A percentile compares a stretch with the other conserved stretches of the same genome.
These are phyloP conservation scores for Juglanconis sp. DNA, from an alignment of 2,329 filamentous ascomycete genomes.

Conservation along the genomic window DNA sequence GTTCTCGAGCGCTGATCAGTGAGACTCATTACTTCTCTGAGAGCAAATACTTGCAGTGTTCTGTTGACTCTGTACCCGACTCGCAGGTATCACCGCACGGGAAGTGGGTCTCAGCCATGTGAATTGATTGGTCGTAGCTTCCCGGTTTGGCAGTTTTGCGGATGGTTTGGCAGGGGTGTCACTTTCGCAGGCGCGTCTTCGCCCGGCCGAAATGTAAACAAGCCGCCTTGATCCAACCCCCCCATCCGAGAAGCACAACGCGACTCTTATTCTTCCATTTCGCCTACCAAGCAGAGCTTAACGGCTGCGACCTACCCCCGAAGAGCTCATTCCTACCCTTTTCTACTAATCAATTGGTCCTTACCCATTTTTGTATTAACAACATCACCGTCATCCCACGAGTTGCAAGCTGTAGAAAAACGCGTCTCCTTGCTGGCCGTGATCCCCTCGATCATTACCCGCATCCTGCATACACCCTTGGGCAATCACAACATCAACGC, in stretches of 20 bases:
- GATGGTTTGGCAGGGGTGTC: not conserved
- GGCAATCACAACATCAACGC: not conserved
- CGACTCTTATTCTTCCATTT: slow-evolving; percentile 5
- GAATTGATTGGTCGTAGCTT: slow-evolving; percentile 13
- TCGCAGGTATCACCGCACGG: not conserved
- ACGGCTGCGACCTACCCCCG: slow-evolving; percentile 7
- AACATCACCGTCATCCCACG: not conserved
- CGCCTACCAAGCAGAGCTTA: slow-evolving; percentile 6
- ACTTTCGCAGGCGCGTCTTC: slow-evolving; percentile 13
- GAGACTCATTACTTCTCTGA: no score
- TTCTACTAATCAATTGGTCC: slow-evolving; percentile 6
- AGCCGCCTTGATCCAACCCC: not conserved
- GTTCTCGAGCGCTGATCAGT: no score
- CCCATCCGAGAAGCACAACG: slow-evolving; percentile 3
- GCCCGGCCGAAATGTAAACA: slow-evolving; percentile 12
- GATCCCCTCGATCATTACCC: not conserved
- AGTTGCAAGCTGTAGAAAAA: slow-evolving; percentile 5
- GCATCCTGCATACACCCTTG: not conserved
- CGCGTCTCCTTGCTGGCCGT: slow-evolving; percentile 8
- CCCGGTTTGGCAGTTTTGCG: not conserved
- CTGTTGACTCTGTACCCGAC: not conserved
- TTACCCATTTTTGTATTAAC: slow-evolving; percentile 10
- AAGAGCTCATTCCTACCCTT: slow-evolving; percentile 2
- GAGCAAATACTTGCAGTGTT: not conserved
- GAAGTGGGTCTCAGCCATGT: not conserved